Base-by-base conservation (phyloP, 495 filamentous ascomycete genomes). In the Penicillium psychrofluorescens region DNA sequence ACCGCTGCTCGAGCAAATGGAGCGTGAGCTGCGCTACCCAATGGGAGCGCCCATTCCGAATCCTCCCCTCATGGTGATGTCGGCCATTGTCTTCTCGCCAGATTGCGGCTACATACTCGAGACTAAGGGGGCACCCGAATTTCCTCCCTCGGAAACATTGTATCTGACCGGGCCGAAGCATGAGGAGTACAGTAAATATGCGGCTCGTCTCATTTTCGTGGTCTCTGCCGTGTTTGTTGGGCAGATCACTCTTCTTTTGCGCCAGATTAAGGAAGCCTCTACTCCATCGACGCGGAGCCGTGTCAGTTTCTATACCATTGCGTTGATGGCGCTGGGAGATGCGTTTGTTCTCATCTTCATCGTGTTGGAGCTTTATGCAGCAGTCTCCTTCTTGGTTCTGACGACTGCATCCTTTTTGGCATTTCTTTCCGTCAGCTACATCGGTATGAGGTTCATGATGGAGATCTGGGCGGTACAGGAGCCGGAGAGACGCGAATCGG, bases 271-370 rank as follows among this genome's bases (percentile, higher is more conserved):
- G 59, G 88, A 96, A 51, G 80, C 90, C 4, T 88, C 80, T 29
- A 98, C 92, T 6, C 91, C 92, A n/a, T 96, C 90, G 1, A 98
- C 91, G 0, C 71, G 88, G 35, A 91, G 88, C 50, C 79, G 92
- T 11, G 78, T 96, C 59, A 95, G 91, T 68, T 88, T 95, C 62
- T 90, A 84, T 61, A 91, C 88, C 0, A 79, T 90, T 46, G 78
- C 78, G 40, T 80, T 88, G 56, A 88, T 96, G 80, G 72, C 86
- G n/a, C 72, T 95, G 41, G 88, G 84, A 11, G 92, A 97, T 63
- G 85, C 86, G 8, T 66, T 83, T 49, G 63, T 78, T 8, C 80
- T 90, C 33, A 70, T 73, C 0, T 78, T 85, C 35, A 72, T 87
- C 55, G 75, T 83, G 35, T 58, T 90, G 50, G 72, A 79, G 39